Base-by-base conservation (phyloP, 169 alveolate genomes). In the Plasmodium reichenowi region DNA sequence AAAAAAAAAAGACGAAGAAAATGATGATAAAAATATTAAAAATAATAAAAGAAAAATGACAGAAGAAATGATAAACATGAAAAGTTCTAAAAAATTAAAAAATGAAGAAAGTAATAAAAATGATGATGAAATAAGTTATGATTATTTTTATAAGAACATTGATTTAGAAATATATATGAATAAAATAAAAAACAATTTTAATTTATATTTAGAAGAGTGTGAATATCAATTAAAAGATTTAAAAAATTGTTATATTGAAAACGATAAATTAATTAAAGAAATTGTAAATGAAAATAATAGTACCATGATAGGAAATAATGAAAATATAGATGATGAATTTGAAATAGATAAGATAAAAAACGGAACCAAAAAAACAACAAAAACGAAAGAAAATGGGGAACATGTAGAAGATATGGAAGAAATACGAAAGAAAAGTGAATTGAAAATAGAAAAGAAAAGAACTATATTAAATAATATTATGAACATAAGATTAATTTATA, bases 401-500 rank as follows among this genome's bases (percentile, higher is more conserved):
- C 47, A 38, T 38, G 47, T 38, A 38, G 47, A 38, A 38, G 47
- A 38, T 38, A 56, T 56, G 29, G 64, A 56, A 56, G 22, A 56
- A 56, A 9, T 17, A 2, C 17, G 6, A 22, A 56, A 56, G 22
- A 54, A 7, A 54, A 26, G 0, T 26, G 38, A 26, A 26, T 17
- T 54, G 54, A 80, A 80, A 60, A 67, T 68, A 29, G 90, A 67
- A 29, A 80, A 54, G 58, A 83, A 83, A 70, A 83, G 91, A 83
- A 72, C 68, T 52, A 83, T 83, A 56, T 48, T 83, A 47, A 83
- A 67, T 66, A 68, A 68, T 29, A 68, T 83, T 17, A 45, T 83
- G 72, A 83, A 83, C 68, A 83, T 83, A 68, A 83, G 56, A 83
- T 54, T 83, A 72, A 68, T 26, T n/a, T 83, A 83, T 62, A 83